phyloP scores from a whole-genome alignment of 2,329 filamentous ascomycete species.

The Sclerotinia trifoliorum region DNA sequence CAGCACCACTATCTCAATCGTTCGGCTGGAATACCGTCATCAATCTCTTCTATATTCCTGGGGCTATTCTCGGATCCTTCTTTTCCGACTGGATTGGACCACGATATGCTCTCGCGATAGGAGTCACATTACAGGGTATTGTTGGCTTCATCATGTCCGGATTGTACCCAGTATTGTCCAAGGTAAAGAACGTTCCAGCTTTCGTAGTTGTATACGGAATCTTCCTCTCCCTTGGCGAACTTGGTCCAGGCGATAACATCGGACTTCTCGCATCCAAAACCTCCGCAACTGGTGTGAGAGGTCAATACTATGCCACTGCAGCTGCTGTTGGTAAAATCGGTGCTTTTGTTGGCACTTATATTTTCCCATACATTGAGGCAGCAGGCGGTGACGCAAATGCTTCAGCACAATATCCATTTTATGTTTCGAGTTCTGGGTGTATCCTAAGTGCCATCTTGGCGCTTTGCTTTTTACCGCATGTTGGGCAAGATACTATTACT shows the following conservation, averaged over 20 bases:
- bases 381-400: slow-evolving; percentile 59
- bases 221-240: slow-evolving; percentile 73
- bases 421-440: slow-evolving; percentile 74
- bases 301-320: slow-evolving; percentile 71
- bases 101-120: slow-evolving; percentile 67
- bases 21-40: slow-evolving; percentile 89
- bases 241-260: slow-evolving; percentile 90
- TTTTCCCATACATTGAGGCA: slow-evolving; percentile 70
- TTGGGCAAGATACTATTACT: slow-evolving; percentile 83
- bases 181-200: slow-evolving; percentile 64
- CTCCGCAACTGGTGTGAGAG: slow-evolving; percentile 82
- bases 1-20: slow-evolving; percentile 66
- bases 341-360: slow-evolving; percentile 82
- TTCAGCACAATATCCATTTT: slow-evolving; percentile 82
- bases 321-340: slow-evolving; percentile 74
- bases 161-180: slow-evolving; percentile 68
- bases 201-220: slow-evolving; percentile 80
- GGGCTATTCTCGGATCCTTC: slow-evolving; percentile 74
- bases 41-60: slow-evolving; percentile 86
- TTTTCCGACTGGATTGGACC: slow-evolving; percentile 78
- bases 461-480: slow-evolving; percentile 68
- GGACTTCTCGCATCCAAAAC: slow-evolving; percentile 84
- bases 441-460: slow-evolving; percentile 69
- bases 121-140: slow-evolving; percentile 69
- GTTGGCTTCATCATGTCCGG: slow-evolving; percentile 90